Base-by-base conservation (phyloP, 225 moss, liverwort and hornwort genomes). In the Thuidium tamariscinum region DNA sequence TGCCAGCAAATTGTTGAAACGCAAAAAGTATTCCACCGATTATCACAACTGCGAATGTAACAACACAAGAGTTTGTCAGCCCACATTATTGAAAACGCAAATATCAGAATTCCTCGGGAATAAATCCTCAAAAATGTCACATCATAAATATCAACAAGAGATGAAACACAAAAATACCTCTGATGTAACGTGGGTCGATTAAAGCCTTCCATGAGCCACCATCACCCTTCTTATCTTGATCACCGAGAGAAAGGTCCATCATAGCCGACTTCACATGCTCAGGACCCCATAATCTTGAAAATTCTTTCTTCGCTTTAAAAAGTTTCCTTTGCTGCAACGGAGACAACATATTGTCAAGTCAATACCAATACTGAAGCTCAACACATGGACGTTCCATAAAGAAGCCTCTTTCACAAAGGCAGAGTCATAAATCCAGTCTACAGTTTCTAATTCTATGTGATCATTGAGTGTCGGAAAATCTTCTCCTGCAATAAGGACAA, bases 1-100 rank as follows among this genome's bases (percentile, higher is more conserved):
- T 97, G 75, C 97, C 97, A 89, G 96, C 92, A 30, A 97, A 68
- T 90, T 97, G 97, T 89, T 97, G 97, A 34, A 97, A 94, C 18
- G 87, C 94, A 79, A 97, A 97, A 8, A 97, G 82, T 9, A 95
- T 85, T 23, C 93, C 93, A 77, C 97, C 97, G 26, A 95, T 93
- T 2, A 85, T 46, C 34, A 97, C 95, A 49, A 95, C 96, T 96
- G 94, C 89, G 88, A 60, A 20, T 42, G 9, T 7, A 26, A 30
- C 52, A 68, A 73, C 8, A 41, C 4, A 0, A 32, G 11, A 25
- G 0, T 16, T 26, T 18, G 57, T 86, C 12, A 91, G 67, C 11
- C 51, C 8, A 42, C 5, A 8, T 18, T 6, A 56, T 23, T 8
- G 59, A 11, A 10, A 25, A 63, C 10, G 9, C 29, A 55, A 11